A percentile compares a stretch with the other conserved stretches of the same genome.
Conservation (phyloP, 2,329 filamentous ascomycete genomes). For the Stagonosporopsis rhizophila region DNA sequence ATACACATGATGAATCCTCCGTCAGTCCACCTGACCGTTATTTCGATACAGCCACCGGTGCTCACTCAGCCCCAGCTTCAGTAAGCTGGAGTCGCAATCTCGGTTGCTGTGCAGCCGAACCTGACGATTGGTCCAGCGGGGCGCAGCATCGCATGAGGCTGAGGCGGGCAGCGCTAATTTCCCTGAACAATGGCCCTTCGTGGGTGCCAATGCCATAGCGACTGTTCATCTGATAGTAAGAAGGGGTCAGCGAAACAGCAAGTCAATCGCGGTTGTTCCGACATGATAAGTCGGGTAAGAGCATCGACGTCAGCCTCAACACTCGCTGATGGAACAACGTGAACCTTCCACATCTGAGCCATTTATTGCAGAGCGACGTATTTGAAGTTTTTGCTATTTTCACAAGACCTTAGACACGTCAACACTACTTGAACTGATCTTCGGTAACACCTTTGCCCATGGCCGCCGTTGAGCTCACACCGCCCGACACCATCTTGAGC, state of each 20-base stretch:
- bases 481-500: conserved; percentile 96
- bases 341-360: background rate
- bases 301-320: background rate
- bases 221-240: too few relatives aligned
- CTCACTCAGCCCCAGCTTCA: conserved; percentile 12
- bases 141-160: conserved; percentile 9
- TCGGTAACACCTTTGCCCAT: conserved; percentile 99
- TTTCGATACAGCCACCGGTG: conserved; percentile 9
- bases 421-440: conserved; percentile 79
- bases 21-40: conserved; percentile 4
- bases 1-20: too few relatives aligned
- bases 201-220: background rate
- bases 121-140: conserved; percentile 9
- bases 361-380: background rate
- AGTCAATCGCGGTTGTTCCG: background rate
- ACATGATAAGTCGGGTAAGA: background rate
- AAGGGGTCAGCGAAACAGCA: too few relatives aligned
- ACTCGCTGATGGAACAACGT: background rate
- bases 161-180: background rate
- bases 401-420: background rate
- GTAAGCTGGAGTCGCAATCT: conserved; percentile 13
- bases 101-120: conserved; percentile 8
- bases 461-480: conserved; percentile 87
- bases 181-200: background rate
- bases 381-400: background rate